Evolutionary conservation across 495 filamentous ascomycete genomes (phyloP).

Genomic region (Penicillium manginii): DNA sequence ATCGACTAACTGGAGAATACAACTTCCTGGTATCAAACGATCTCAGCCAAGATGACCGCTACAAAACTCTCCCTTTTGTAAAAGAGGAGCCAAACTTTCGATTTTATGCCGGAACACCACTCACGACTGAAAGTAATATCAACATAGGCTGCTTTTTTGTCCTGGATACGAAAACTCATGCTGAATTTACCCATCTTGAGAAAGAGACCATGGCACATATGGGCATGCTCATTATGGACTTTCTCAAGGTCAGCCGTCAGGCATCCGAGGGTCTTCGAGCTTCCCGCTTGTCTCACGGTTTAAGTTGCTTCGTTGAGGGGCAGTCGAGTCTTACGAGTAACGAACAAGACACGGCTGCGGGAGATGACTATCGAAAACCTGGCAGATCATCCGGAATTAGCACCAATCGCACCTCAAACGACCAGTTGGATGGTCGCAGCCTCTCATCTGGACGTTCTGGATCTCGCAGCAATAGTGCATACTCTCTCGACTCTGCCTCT

Average conservation of each 20-base stretch:
- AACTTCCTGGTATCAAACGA: conserved; percentile 47
- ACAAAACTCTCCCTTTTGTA: conserved; percentile 46
- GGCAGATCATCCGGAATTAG: not conserved
- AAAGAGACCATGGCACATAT: conserved; percentile 47
- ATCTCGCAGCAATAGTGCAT: conserved; percentile 30
- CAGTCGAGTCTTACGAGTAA: conserved; percentile 36
- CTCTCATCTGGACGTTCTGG: conserved; percentile 21
- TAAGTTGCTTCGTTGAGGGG: conserved; percentile 66
- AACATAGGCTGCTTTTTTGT: conserved; percentile 73
- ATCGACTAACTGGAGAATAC: conserved; percentile 22
- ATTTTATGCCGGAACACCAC: conserved; percentile 54
- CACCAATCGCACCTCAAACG: not conserved
- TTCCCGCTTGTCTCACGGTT: conserved; percentile 58
- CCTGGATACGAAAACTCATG: conserved; percentile 53
- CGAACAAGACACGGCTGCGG: conserved; percentile 5
- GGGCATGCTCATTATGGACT: conserved; percentile 61
- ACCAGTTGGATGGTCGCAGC: not conserved
- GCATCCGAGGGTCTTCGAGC: conserved; percentile 60
- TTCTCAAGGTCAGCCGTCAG: conserved; percentile 61
- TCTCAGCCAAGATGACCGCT: conserved; percentile 44
- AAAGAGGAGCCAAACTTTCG: conserved; percentile 41
- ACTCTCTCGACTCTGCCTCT: conserved; percentile 29
- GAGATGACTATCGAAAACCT: not conserved
- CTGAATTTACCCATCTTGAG: conserved; percentile 35
- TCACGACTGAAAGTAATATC: conserved; percentile 67